A percentile compares a stretch with the other conserved stretches of the same genome.
phyloP scores from a whole-genome alignment of 176 grass and related monocot species.

The Eremochloa ophiuroides region DNA sequence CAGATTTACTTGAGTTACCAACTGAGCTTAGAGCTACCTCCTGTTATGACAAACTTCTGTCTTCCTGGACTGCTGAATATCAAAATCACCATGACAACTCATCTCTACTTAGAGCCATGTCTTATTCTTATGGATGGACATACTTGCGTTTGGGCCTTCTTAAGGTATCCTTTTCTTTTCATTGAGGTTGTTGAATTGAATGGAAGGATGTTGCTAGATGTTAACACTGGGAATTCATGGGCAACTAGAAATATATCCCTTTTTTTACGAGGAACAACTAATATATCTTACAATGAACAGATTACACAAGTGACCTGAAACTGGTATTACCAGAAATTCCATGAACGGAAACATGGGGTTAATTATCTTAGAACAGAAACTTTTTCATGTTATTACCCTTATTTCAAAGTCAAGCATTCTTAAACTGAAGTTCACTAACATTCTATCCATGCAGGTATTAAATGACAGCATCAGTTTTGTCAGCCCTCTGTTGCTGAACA shows the following conservation, averaged over 20 bases:
- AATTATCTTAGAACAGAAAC: background rate
- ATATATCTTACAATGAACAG: background rate
- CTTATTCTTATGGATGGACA: constrained; percentile 71
- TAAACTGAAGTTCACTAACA: background rate
- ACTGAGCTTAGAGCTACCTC: constrained; percentile 57
- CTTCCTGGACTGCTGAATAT: constrained; percentile 68
- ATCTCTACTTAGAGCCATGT: constrained; percentile 76
- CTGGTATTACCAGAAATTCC: background rate
- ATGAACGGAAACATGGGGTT: background rate
- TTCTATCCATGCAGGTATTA: constrained; percentile 51
- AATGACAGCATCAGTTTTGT: constrained; percentile 88
- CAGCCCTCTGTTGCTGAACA: constrained; percentile 77
- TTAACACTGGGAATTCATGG: background rate
- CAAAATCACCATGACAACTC: constrained; percentile 41
- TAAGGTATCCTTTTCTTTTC: constrained; percentile 52
- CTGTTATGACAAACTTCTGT: constrained; percentile 59
- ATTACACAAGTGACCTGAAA: constrained; percentile 11
- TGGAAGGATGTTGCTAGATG: constrained; percentile 15
- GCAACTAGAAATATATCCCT: background rate
- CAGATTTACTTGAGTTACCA: constrained; percentile 80
- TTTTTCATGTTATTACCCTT: background rate
- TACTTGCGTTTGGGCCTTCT: constrained; percentile 75
- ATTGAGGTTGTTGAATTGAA: background rate
- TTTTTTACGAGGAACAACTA: background rate
- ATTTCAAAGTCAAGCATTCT: background rate